phyloP scores from a whole-genome alignment of 2,329 filamentous ascomycete species.

The Nothophoma quercina region DNA sequence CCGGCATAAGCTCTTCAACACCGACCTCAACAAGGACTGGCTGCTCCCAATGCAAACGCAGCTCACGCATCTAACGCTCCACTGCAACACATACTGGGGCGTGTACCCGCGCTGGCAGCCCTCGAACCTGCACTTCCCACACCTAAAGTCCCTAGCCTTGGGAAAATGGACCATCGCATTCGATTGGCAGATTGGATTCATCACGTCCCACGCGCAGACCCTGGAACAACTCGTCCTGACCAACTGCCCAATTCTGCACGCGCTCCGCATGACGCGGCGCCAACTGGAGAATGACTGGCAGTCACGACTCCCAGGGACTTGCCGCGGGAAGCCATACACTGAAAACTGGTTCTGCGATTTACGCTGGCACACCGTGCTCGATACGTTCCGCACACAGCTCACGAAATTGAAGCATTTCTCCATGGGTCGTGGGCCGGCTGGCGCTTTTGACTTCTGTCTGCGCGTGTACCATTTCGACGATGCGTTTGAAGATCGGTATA shows the following conservation, averaged over 20 bases:
- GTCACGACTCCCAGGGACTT: background rate
- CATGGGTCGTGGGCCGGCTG: conserved; percentile 3
- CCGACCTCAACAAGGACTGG: conserved; percentile 27
- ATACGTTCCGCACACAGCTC: background rate
- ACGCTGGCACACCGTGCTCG: conserved; percentile 9
- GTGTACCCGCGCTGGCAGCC: conserved; percentile 49
- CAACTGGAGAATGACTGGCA: conserved; percentile 7
- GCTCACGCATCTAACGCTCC: conserved; percentile 52
- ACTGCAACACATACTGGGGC: conserved; percentile 45
- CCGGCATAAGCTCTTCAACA: conserved; percentile 28
- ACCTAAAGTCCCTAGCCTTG: conserved; percentile 51
- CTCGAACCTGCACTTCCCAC: conserved; percentile 42
- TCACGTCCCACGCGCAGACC: conserved; percentile 50
- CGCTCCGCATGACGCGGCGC: conserved; percentile 1
- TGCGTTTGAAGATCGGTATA: conserved; percentile 5
- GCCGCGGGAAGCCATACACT: background rate
- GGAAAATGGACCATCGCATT: conserved; percentile 55
- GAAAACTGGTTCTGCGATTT: background rate
- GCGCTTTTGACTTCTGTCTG: background rate
- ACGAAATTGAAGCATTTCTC: conserved; percentile 6
- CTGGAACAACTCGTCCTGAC: conserved; percentile 55
- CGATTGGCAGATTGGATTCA: conserved; percentile 58
- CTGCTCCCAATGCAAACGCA: conserved; percentile 26
- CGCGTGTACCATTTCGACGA: background rate
- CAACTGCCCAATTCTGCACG: conserved; percentile 50